These are phyloP conservation scores for Phytophthora sp. DNA, from an alignment of 352 stramenopile species.

Conservation along the genomic window DNA sequence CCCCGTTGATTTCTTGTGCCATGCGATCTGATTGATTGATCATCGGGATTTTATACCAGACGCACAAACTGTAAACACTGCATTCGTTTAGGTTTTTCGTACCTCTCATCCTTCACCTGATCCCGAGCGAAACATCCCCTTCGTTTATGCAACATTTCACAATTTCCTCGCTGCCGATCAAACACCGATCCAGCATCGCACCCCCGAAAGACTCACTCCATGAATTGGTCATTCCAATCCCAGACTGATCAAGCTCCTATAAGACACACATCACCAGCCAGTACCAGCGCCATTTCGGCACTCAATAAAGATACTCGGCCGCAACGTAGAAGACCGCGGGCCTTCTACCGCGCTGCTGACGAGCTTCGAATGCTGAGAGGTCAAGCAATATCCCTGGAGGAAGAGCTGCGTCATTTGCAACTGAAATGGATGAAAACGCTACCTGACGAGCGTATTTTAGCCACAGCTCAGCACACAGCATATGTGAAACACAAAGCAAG, in stretches of 20 bases:
- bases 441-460: conserved; percentile 4
- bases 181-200: too few relatives aligned
- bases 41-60: background rate
- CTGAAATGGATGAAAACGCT: conserved; percentile 10
- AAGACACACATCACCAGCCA: too few relatives aligned
- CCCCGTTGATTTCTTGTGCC: background rate
- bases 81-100: too few relatives aligned
- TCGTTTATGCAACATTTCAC: too few relatives aligned
- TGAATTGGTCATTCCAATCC: too few relatives aligned
- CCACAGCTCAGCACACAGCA: conserved; percentile 8
- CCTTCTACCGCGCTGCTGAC: background rate
- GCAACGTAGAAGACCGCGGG: background rate
- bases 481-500: conserved; percentile 10
- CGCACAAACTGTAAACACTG: background rate
- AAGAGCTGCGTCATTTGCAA: conserved; percentile 7
- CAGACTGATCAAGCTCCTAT: background rate
- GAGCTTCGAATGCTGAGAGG: conserved; percentile 20
- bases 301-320: background rate
- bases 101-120: too few relatives aligned
- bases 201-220: too few relatives aligned
- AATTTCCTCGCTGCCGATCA: too few relatives aligned
- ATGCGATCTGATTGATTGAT: background rate
- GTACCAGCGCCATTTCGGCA: too few relatives aligned
- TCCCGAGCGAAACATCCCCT: too few relatives aligned
- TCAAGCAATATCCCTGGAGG: conserved; percentile 19